Conservation (phyloP, 352 stramenopile genomes). For the Hyaloperonospora arabidopsidis region DNA sequence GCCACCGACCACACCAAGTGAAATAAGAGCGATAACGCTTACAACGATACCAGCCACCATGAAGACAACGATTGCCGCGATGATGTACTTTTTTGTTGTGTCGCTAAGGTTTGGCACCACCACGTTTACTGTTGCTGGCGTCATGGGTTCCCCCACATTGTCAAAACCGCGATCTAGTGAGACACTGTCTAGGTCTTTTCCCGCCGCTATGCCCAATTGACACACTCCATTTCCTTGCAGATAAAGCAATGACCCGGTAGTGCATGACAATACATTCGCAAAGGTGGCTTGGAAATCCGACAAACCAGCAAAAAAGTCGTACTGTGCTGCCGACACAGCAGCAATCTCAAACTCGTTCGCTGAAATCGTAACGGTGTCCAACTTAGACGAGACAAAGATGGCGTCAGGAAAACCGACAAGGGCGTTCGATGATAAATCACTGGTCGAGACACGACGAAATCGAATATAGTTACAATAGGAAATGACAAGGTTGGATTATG, state of each 20-base stretch:
- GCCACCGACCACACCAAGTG: slow-evolving; percentile 31
- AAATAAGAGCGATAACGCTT: slow-evolving; percentile 18
- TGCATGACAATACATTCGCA: slow-evolving; percentile 40
- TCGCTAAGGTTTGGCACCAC: too few relatives aligned
- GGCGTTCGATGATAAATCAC: slow-evolving; percentile 48
- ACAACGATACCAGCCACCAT: too few relatives aligned
- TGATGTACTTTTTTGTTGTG: too few relatives aligned
- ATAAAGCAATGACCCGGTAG: not conserved
- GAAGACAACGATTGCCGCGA: too few relatives aligned
- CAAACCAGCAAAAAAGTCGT: slow-evolving; percentile 61
- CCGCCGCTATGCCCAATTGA: too few relatives aligned
- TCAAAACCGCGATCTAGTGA: too few relatives aligned
- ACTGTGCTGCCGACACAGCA: slow-evolving; percentile 42
- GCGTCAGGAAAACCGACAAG: slow-evolving; percentile 37
- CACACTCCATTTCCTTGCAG: too few relatives aligned
- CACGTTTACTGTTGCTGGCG: too few relatives aligned
- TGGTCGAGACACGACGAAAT: slow-evolving; percentile 7
- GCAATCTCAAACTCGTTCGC: slow-evolving; percentile 52
- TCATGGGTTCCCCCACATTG: too few relatives aligned
- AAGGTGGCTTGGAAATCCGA: slow-evolving; percentile 48
- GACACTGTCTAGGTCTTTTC: too few relatives aligned
- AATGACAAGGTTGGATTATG: not conserved
- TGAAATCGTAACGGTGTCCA: slow-evolving; percentile 41
- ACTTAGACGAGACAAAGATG: slow-evolving; percentile 39
- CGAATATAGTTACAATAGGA: not conserved